Conservation (phyloP, 2,329 filamentous ascomycete species). For the Neofusicoccum umdonicola region DNA sequence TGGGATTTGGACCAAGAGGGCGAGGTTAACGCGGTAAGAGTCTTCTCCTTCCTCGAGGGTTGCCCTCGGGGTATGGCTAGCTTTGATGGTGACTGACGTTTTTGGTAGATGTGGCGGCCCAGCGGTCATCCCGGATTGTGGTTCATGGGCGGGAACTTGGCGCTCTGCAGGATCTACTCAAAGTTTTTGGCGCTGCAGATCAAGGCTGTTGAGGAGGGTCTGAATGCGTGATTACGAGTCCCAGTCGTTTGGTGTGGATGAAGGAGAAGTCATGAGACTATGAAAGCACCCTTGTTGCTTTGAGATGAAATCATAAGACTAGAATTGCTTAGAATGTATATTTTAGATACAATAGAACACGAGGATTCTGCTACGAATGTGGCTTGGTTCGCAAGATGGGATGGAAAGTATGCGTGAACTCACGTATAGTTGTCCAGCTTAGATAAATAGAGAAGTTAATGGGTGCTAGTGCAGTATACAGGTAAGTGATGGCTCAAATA, state of each 20-base stretch:
- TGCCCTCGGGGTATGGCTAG: not conserved
- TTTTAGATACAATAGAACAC: too few species aligned
- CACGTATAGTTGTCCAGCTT: too few species aligned
- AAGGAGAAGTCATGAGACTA: not conserved
- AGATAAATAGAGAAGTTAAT: too few species aligned
- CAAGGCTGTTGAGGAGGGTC: slow-evolving; percentile 39
- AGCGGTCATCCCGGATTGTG: slow-evolving; percentile 40
- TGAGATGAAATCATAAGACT: not conserved
- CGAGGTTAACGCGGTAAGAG: slow-evolving; percentile 28
- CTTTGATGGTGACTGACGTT: not conserved
- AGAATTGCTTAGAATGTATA: too few species aligned
- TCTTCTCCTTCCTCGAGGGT: slow-evolving; percentile 12
- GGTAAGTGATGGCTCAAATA: too few species aligned
- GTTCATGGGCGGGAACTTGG: slow-evolving; percentile 41
- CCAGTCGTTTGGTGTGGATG: too few species aligned
- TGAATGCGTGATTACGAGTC: slow-evolving; percentile 13
- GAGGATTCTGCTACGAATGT: too few species aligned
- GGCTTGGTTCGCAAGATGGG: too few species aligned
- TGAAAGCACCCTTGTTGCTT: too few species aligned
- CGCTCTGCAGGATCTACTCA: slow-evolving; percentile 37
- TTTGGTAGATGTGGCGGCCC: slow-evolving; percentile 37
- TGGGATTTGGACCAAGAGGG: slow-evolving; percentile 42
- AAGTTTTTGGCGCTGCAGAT: slow-evolving; percentile 42
- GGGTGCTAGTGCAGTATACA: too few species aligned
- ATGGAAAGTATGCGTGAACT: too few species aligned